phyloP scores from a whole-genome alignment of 164 flowering plant genomes.

The Nymphaea colorata region DNA sequence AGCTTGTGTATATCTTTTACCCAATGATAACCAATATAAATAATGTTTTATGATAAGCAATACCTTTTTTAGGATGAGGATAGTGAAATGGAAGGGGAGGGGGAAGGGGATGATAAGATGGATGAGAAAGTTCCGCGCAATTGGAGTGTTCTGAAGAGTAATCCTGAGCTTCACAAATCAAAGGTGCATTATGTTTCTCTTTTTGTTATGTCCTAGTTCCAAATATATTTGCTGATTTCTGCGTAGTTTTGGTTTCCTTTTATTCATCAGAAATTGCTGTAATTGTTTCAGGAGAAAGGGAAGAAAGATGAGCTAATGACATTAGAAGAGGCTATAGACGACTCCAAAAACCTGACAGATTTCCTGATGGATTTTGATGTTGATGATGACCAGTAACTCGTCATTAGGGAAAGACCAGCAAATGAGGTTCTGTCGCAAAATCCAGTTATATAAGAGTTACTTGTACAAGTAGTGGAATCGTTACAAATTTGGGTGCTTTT shows the following conservation, averaged over 20 bases:
- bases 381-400: conserved; percentile 19
- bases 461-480: no score
- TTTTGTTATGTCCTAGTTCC: not conserved
- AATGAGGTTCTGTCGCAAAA: no score
- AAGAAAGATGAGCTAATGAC: conserved; percentile 39
- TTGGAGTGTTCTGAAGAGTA: conserved; percentile 83
- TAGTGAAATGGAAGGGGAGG: conserved; percentile 52
- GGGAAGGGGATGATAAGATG: conserved; percentile 32
- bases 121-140: conserved; percentile 71
- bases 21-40: not conserved
- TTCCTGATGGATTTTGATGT: conserved; percentile 89
- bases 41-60: not conserved
- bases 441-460: no score
- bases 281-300: conserved; percentile 44
- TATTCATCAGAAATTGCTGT: not conserved
- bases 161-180: conserved; percentile 51
- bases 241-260: not conserved
- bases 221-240: no score
- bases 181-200: conserved; percentile 36
- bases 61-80: conserved; percentile 19
- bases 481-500: no score
- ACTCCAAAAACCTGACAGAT: conserved; percentile 85
- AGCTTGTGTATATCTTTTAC: no score
- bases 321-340: conserved; percentile 73
- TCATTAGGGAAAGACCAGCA: no score